These are phyloP conservation scores for Bruguiera sexangula DNA, from an alignment of 345 rosid genomes.

Conservation along the genomic window DNA sequence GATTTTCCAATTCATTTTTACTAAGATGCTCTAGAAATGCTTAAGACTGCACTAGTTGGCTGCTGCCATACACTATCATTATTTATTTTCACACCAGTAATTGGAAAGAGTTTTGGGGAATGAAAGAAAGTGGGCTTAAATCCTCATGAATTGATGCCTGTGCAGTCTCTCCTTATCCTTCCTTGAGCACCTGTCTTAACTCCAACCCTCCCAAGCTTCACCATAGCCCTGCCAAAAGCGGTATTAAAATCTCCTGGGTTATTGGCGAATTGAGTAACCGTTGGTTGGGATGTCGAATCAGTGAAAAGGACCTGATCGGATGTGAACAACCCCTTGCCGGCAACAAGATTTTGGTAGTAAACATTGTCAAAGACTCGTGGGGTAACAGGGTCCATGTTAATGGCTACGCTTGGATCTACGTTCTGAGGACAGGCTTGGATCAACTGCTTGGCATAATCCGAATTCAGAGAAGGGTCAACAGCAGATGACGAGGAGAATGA, in stretches of 20 bases:
- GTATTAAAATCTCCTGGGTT: constrained; percentile 44
- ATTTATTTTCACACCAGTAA: too few relatives aligned
- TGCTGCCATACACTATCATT: too few relatives aligned
- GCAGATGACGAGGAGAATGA: constrained; percentile 48
- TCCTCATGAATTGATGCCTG: constrained; percentile 45
- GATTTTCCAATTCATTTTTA: too few relatives aligned
- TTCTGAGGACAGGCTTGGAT: constrained; percentile 48
- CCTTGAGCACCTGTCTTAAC: constrained; percentile 63
- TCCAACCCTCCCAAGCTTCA: constrained; percentile 73
- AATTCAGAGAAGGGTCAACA: constrained; percentile 63
- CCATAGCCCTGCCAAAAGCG: constrained; percentile 65
- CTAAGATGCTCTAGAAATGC: too few relatives aligned
- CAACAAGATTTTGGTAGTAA: constrained; percentile 67
- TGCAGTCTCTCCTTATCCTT: constrained; percentile 62
- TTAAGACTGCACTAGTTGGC: too few relatives aligned
- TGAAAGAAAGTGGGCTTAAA: neutral
- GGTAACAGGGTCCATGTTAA: constrained; percentile 57
- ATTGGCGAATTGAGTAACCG: constrained; percentile 58
- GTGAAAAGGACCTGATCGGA: constrained; percentile 64
- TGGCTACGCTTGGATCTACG: constrained; percentile 50
- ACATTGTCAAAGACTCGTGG: constrained; percentile 55
- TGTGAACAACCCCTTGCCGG: constrained; percentile 66
- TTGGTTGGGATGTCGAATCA: constrained; percentile 44
- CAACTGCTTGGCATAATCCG: constrained; percentile 52
- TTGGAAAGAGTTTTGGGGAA: too few relatives aligned